Percentiles rank a stretch among this genome's conserved stretches.
phyloP scores from a whole-genome alignment of 345 rosid species.

The Clausena lansium region DNA sequence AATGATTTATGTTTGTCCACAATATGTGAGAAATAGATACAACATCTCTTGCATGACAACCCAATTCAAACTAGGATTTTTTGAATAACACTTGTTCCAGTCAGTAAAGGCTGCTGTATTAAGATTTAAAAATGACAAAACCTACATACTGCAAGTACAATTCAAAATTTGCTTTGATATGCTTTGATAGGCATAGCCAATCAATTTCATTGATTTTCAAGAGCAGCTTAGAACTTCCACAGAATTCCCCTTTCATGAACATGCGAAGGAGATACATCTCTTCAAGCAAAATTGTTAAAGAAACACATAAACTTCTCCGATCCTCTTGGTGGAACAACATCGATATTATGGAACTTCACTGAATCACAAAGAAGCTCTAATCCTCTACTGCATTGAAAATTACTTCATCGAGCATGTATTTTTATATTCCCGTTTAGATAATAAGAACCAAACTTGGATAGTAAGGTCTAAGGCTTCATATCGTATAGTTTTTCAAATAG shows the following conservation, averaged over 20 bases:
- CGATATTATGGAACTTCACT: constrained; percentile 68
- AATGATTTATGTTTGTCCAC: too few relatives aligned
- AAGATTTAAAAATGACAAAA: neutral
- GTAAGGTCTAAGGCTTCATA: too few relatives aligned
- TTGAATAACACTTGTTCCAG: neutral
- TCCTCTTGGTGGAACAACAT: constrained; percentile 50
- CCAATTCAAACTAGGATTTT: neutral
- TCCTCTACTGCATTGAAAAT: constrained; percentile 62
- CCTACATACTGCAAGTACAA: neutral
- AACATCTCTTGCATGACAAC: constrained; percentile 59
- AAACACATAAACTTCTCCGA: constrained; percentile 44
- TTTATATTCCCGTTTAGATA: too few relatives aligned
- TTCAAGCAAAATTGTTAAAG: neutral
- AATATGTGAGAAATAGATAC: too few relatives aligned
- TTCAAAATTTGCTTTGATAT: constrained; percentile 3
- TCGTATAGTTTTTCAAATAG: too few relatives aligned
- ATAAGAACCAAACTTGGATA: too few relatives aligned
- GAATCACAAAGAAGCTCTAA: constrained; percentile 80
- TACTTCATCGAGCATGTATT: neutral
- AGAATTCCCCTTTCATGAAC: constrained; percentile 79
- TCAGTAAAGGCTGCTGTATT: neutral
- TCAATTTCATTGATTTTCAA: neutral
- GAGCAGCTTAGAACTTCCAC: constrained; percentile 55
- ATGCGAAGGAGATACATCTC: neutral
- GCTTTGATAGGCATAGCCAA: neutral